Evolutionary conservation across 257 asterid genomes (phyloP).

Genomic region (Solanum virginianum): DNA sequence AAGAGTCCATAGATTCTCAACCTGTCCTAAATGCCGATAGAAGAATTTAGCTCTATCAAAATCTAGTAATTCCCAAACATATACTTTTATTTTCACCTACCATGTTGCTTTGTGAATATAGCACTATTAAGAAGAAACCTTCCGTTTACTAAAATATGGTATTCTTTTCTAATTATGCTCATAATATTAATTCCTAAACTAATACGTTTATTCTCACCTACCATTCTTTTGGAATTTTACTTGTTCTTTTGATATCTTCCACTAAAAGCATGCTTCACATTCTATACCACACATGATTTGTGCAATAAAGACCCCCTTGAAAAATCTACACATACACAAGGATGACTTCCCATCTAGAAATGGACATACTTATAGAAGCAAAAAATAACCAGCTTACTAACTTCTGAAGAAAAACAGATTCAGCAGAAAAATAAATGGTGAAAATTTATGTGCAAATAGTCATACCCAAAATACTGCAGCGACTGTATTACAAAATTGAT

Average conservation of each 20-base stretch:
- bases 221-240: background rate
- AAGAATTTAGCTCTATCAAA: background rate
- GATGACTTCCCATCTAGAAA: background rate
- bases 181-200: background rate
- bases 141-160: background rate
- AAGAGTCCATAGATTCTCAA: background rate
- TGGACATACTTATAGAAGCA: background rate
- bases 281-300: background rate
- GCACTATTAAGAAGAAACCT: background rate
- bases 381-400: background rate
- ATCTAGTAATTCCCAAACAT: background rate
- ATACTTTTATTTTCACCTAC: background rate
- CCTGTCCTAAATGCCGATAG: background rate
- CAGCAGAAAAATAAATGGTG: background rate
- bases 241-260: background rate
- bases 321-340: background rate
- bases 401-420: background rate
- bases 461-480: conserved; percentile 71
- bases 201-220: background rate
- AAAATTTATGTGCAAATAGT: background rate
- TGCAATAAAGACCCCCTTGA: background rate
- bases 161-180: background rate
- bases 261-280: background rate
- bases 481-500: conserved; percentile 67
- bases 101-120: background rate